Base-by-base conservation (phyloP, 768 basidiomycete genomes). In the Lentinula edodes region DNA sequence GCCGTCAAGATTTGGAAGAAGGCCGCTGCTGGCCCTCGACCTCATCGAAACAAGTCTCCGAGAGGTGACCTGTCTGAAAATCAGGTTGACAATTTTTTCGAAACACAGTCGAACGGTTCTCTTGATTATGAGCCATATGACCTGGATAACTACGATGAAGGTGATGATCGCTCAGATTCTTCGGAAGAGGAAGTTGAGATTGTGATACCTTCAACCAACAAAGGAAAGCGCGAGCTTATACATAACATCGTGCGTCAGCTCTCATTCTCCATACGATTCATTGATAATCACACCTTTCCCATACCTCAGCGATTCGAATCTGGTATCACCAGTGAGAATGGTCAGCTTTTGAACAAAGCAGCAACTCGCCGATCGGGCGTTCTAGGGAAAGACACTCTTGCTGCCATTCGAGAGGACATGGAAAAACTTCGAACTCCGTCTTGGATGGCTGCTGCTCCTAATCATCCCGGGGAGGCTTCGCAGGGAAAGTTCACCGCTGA, bases 371-470 rank as follows among this genome's bases (percentile, higher is more conserved):
- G 16, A 43, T 23, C 23, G 23, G 55, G 16, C 35, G 58, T 12
- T n/a, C 7, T 59, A 9, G 67, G 66, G 0, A 59, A 43, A 13
- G 10, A 60, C 3, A 52, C 59, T 9, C 60, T 73, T 51, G 28
- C 63, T 5, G 65, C 66, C 42, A 61, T 75, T 16, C 60, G 69
- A n/a, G 15, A 39, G 1, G 70, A 71, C 61, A 67, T 73, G 18
- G 61, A 54, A 13, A 15, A 55, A 12, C 66, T 69, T 15, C 20
- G 62, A 12, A 67, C 67, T 12, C 75, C 73, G 1, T 64, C 69
- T 6, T 73, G 70, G 68, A 52, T 70, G 5, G 63, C 63, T 10
- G 64, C 64, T 3, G 62, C 70, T 1, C 69, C 73, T 2, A 12
- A 39, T 39, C 61, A 71, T 46, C 57, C 71, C 18, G 68, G 69